These are phyloP conservation scores for Vicia faba DNA, from an alignment of 306 rosid genomes.

Conservation along the genomic window DNA sequence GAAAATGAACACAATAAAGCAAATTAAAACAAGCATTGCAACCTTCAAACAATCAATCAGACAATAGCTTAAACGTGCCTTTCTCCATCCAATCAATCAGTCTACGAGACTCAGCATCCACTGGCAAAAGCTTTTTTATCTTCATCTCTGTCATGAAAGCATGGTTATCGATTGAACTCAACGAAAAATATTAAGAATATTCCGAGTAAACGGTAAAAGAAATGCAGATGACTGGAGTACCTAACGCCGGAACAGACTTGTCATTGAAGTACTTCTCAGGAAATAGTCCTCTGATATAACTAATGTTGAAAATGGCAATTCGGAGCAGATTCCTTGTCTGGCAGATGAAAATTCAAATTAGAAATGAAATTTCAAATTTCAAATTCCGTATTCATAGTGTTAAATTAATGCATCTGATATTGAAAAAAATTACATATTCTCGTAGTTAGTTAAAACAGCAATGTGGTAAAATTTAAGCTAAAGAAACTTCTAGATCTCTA, in stretches of 20 bases:
- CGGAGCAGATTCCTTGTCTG: slow-evolving; percentile 97
- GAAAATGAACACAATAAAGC: slow-evolving; percentile 13
- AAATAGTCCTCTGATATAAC: slow-evolving; percentile 93
- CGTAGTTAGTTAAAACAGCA: background rate
- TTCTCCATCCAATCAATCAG: slow-evolving; percentile 99
- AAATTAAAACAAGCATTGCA: slow-evolving; percentile 11
- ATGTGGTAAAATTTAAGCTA: slow-evolving; percentile 5
- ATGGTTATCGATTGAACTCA: slow-evolving; percentile 37
- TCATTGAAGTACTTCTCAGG: slow-evolving; percentile 96
- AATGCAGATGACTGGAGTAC: slow-evolving; percentile 36
- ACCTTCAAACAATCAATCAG: slow-evolving; percentile 23
- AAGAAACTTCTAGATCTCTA: slow-evolving; percentile 15
- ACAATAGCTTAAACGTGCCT: slow-evolving; percentile 44
- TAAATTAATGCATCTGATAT: background rate
- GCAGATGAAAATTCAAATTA: slow-evolving; percentile 28
- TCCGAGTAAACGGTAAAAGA: background rate
- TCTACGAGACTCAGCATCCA: slow-evolving; percentile 93
- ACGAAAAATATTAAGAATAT: slow-evolving; percentile 5
- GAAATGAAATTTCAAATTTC: slow-evolving; percentile 21
- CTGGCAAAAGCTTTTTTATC: slow-evolving; percentile 89
- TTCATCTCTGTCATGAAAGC: slow-evolving; percentile 71
- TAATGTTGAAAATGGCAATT: slow-evolving; percentile 91
- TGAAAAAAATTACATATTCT: slow-evolving; percentile 19
- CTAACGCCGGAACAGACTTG: slow-evolving; percentile 90
- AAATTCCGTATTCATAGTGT: slow-evolving; percentile 9